Base-by-base conservation (phyloP, 2,329 filamentous ascomycete genomes). In the Penicillium sp. region DNA sequence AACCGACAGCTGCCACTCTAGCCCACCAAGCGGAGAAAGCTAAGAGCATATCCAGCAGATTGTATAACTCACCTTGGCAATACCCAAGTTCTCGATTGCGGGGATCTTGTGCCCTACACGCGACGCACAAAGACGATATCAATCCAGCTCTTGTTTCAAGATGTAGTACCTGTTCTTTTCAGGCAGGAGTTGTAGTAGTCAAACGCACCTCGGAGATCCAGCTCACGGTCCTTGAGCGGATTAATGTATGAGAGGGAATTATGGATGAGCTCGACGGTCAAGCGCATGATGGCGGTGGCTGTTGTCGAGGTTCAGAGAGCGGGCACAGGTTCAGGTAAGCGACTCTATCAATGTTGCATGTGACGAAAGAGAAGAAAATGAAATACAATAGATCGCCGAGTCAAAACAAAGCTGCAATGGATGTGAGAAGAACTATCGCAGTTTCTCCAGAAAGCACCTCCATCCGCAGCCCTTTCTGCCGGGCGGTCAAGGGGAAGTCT, bases 231-330 rank as follows among this genome's bases (percentile, higher is more conserved):
- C 83, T 95, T 96, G 80, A 99, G 87, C 78, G 94, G 93, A 82
- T 98, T 99, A 82, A 98, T 91, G 86, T 97, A 99, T 79, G 94
- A 97, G 71, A 97, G 90, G 77, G 95, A 97, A 80, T 88, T 89
- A 81, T 92, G 88, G 82, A 99, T 96, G 75, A 98, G 89, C 80
- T 98, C 95, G 71, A 92, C 89, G 67, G 94, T 97, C 82, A 99
- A 89, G 85, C 94, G 90, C 95, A 99, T 98, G 53, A 67, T 82
- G 76, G 73, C 64, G 69, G 68, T 65, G 53, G 58, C 44, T 59
- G 54, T 44, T 37, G 47, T 55, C 51, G 54, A 62, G 38, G 42
- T 33, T 42, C 38, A 30, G 15, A 6, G 17, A 28, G 24, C 26
- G 17, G 19, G 30, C 5, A 53, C 12, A 1, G 24, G 24, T 53